Base-by-base conservation (phyloP, 805 yeast species). In the Wickerhamomyces sydowiorum region DNA sequence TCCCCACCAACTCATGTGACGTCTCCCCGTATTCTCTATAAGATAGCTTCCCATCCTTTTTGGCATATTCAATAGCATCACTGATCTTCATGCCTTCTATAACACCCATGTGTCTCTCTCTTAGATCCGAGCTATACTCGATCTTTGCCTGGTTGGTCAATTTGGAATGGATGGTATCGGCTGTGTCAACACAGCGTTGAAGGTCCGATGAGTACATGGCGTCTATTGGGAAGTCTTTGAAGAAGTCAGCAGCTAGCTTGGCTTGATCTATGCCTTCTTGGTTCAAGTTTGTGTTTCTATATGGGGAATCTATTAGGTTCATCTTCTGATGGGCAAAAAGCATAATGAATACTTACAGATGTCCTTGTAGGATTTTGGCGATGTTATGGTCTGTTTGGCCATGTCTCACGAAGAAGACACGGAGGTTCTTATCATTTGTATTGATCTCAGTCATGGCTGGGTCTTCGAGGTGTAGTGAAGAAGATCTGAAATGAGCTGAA, bases 321-420 rank as follows among this genome's bases (percentile, higher is more conserved):
- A n/a, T n/a, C n/a, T n/a, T n/a, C n/a, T n/a, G n/a, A n/a, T n/a
- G n/a, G n/a, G n/a, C n/a, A n/a, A n/a, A n/a, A n/a, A n/a, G n/a
- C n/a, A n/a, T n/a, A n/a, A n/a, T n/a, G n/a, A n/a, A 22, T 7
- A 42, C 45, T 34, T 27, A 44, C 34, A 68, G 53, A 55, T 87
- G 96, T 1, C 96, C 96, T 61, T 87, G 96, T 30, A 87, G 61
- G 38, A 83, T 82, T 61, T 78, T 82, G 40, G 72, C 57, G 30
- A 71, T 69, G 56, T 87, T 87, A 60, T 82, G 80, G 43, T 80
- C 80, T 0, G 96, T 87, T 58, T 84, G 93, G 1, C 96, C 96
- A 53, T 87, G 96, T 53, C 96, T 75, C 5, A 87, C 76, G 5
- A 86, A 59, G 49, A 82, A 81, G 3, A 85, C 52, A 21, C 85